phyloP scores from a whole-genome alignment of 2,329 filamentous ascomycete species.

The Colletotrichum nymphaeae region DNA sequence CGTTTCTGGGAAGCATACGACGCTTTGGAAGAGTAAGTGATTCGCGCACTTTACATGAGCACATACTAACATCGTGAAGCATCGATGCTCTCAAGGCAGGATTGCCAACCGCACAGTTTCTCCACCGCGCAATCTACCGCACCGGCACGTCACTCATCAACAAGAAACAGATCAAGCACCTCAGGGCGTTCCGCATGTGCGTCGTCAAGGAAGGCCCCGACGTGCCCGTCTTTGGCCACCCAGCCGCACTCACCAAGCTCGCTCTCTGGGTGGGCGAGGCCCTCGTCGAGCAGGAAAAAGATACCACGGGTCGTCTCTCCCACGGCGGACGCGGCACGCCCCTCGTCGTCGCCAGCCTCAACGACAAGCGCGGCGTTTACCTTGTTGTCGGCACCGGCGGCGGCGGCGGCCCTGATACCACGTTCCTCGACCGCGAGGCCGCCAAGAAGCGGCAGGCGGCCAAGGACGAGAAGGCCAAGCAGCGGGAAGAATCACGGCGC shows the following conservation, averaged over 20 bases:
- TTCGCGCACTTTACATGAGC: slow-evolving; percentile 47
- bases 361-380: slow-evolving; percentile 89
- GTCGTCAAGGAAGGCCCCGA: slow-evolving; percentile 96
- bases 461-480: slow-evolving; percentile 71
- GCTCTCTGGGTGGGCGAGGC: slow-evolving; percentile 96
- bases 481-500: slow-evolving; percentile 67
- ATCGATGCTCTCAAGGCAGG: slow-evolving; percentile 81
- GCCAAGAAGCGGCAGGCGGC: slow-evolving; percentile 72
- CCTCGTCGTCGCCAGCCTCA: slow-evolving; percentile 88
- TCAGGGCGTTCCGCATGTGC: slow-evolving; percentile 93
- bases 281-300: slow-evolving; percentile 87
- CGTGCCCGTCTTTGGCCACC: slow-evolving; percentile 90
- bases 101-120: slow-evolving; percentile 85
- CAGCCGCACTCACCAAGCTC: slow-evolving; percentile 91
- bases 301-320: slow-evolving; percentile 75
- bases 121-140: slow-evolving; percentile 92
- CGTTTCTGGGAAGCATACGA: slow-evolving; percentile 81
- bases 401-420: slow-evolving; percentile 80
- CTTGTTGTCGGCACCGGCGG: slow-evolving; percentile 93
- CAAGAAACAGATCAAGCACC: slow-evolving; percentile 92
- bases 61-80: slow-evolving; percentile 60
- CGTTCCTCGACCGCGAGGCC: slow-evolving; percentile 75
- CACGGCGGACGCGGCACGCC: slow-evolving; percentile 81
- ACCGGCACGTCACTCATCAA: slow-evolving; percentile 92
- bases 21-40: slow-evolving; percentile 73